phyloP scores from a whole-genome alignment of 129 eudicot genomes.

The Dittrichia graveolens region DNA sequence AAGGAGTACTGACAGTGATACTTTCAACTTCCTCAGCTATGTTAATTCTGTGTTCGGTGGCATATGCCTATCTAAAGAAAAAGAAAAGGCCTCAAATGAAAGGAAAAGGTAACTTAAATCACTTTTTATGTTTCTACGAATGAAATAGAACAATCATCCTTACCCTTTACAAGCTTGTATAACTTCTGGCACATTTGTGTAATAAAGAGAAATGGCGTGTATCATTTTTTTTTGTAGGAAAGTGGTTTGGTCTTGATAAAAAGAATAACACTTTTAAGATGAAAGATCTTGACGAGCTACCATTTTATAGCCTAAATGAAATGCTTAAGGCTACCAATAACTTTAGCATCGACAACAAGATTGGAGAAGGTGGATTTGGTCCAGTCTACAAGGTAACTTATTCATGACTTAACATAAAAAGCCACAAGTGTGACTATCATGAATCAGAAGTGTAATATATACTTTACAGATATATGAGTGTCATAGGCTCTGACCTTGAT shows the following conservation, averaged over 20 bases:
- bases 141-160: background rate
- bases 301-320: conserved; percentile 12
- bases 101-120: conserved; percentile 1
- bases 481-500: background rate
- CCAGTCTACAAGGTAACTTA: conserved; percentile 36
- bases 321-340: conserved; percentile 30
- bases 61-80: conserved; percentile 18
- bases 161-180: background rate
- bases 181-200: background rate
- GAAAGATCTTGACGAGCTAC: conserved; percentile 34
- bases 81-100: background rate
- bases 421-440: background rate
- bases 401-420: background rate
- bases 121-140: background rate
- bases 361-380: conserved; percentile 41
- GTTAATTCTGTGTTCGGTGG: conserved; percentile 27
- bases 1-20: conserved; percentile 1
- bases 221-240: conserved; percentile 8
- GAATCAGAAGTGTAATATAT: background rate
- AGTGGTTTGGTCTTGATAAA: background rate
- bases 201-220: background rate
- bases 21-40: background rate
- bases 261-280: background rate
- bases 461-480: background rate
- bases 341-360: conserved; percentile 30